Base-by-base conservation (phyloP, 2,329 filamentous ascomycete species). In the Ceratocystis harringtonii region DNA sequence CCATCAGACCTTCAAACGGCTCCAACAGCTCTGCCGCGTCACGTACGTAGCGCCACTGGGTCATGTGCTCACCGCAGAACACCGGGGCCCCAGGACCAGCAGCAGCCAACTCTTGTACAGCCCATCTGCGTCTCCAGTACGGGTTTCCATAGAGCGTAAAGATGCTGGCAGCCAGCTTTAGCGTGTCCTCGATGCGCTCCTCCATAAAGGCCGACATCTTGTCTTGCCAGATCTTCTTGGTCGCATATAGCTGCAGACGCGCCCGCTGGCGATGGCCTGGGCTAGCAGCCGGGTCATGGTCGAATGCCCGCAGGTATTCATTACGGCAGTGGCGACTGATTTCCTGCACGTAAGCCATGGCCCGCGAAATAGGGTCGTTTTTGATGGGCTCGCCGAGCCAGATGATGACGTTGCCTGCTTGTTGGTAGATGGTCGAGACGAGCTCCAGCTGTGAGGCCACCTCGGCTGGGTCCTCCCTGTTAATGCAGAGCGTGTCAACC, bases 401-500 rank as follows among this genome's bases (percentile, higher is more conserved):
- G 6, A 68, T 30, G n/a, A 68, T 22, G 19, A 69, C 66, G 6
- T 64, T 66, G 1, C 61, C 61, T 19, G 69, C 68, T 17, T 69
- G 62, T 12, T 65, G 60, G 64, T 67, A 70, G 48, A 70, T 69
- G 61, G 36, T 44, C 19, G 63, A 41, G 62, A 67, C 68, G 7
- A 62, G 61, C 17, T 45, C 58, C 6, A 68, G 45, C 62, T 70
- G 69, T 4, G 25, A 25, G 2, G 63, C 64, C 45, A 68, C 64
- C 41, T 70, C 69, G 12, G 32, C 45, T 15, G 66, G 17, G 28
- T 70, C 66, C 3, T 32, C 28, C 52, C 68, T 67, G 63, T 70
- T 68, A 48, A 70, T 68, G 66, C 69, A 70, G 8, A 70, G 44
- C 3, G 65, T 45, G 44, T 70, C 69, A n/a, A 70, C 55, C 69